Evolutionary conservation across 2,329 filamentous ascomycete genomes (phyloP).

Genomic region (Fusarium lyarnte): DNA sequence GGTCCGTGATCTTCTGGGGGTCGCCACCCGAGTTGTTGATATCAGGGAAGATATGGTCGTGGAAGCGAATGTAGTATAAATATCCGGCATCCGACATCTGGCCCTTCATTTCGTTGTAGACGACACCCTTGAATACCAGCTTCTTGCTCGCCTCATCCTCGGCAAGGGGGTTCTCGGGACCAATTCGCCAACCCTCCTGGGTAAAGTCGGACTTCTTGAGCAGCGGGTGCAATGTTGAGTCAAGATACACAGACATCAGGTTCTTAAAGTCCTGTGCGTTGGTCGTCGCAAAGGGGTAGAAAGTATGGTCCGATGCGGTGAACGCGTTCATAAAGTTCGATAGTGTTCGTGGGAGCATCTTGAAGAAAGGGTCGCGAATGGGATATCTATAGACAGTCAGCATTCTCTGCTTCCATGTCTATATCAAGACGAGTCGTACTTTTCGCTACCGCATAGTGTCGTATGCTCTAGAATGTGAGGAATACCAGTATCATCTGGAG

Average conservation of each 20-base stretch:
- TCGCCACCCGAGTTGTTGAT: conserved; percentile 98
- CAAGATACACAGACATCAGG: conserved; percentile 94
- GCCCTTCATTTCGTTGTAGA: conserved; percentile 99
- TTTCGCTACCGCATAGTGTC: conserved; percentile 93
- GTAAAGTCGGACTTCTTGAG: conserved; percentile 92
- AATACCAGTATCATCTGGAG: conserved; percentile 93
- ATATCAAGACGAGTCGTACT: conserved; percentile 61
- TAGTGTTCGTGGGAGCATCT: conserved; percentile 97
- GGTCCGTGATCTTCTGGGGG: conserved; percentile 92
- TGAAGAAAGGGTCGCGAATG: conserved; percentile 99
- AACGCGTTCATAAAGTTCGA: conserved; percentile 99
- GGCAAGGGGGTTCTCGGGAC: conserved; percentile 84
- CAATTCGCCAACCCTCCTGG: conserved; percentile 96
- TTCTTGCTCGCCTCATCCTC: conserved; percentile 67
- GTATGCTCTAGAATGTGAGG: conserved; percentile 98
- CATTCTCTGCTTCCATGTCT: not conserved
- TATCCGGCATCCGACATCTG: conserved; percentile 98
- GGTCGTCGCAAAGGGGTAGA: conserved; percentile 97
- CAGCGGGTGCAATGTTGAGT: conserved; percentile 90
- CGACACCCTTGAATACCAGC: conserved; percentile 94
- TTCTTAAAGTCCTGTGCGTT: conserved; percentile 96
- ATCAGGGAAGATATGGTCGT: conserved; percentile 91
- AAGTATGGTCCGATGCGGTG: conserved; percentile 94
- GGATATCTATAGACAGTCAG: conserved; percentile 75
- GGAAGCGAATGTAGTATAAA: conserved; percentile 93